Evolutionary conservation across 768 basidiomycete species (phyloP).

Genomic region (Xerocomus brunneocitrinus): DNA sequence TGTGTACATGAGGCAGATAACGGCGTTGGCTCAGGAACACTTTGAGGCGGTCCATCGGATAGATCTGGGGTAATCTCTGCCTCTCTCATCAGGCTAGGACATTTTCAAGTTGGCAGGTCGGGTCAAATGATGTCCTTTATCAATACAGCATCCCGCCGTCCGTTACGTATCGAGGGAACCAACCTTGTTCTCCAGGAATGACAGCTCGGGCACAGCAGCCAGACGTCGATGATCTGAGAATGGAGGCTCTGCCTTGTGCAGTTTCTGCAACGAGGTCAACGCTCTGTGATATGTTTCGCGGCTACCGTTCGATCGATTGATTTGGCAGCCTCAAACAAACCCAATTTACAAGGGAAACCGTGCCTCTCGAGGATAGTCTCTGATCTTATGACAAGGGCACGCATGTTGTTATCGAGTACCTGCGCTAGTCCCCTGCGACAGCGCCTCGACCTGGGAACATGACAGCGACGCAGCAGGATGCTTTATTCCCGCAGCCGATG

Average conservation of each 20-base stretch:
- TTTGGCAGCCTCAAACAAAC: not conserved
- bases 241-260: not conserved
- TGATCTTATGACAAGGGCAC: not conserved
- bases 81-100: not conserved
- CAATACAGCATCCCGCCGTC: constrained; percentile 18
- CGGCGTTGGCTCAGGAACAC: not conserved
- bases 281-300: not conserved
- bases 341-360: not conserved
- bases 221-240: not conserved
- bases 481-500: not conserved
- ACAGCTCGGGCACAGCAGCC: not conserved
- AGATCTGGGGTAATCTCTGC: not conserved
- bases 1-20: constrained; percentile 25
- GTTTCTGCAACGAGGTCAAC: constrained; percentile 10
- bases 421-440: not conserved
- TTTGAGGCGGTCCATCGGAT: not conserved
- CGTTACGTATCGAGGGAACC: not conserved
- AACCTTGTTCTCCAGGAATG: not conserved
- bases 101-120: not conserved
- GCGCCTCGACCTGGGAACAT: not conserved
- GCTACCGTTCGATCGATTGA: not conserved
- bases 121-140: not conserved
- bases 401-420: not conserved
- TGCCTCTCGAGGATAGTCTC: not conserved
- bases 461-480: not conserved